These are phyloP conservation scores for Cercophora newfieldiana DNA, from an alignment of 495 filamentous ascomycete species.

Conservation along the genomic window DNA sequence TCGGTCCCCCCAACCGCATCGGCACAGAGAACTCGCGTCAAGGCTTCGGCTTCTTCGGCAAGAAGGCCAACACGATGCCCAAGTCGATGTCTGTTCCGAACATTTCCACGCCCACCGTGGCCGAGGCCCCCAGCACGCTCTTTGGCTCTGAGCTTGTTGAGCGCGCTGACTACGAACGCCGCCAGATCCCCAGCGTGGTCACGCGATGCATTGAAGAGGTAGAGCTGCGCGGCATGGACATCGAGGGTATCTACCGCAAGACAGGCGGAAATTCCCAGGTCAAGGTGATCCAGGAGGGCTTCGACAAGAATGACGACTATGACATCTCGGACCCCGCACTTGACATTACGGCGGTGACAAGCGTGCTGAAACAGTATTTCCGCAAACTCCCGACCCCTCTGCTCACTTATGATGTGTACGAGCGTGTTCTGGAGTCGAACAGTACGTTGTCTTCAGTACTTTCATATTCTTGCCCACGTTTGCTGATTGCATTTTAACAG, in stretches of 20 bases:
- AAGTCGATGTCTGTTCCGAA: conserved; percentile 59
- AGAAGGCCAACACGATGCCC: conserved; percentile 41
- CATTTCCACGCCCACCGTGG: conserved; percentile 45
- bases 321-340: conserved; percentile 92
- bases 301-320: conserved; percentile 78
- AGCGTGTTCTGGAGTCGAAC: conserved; percentile 77
- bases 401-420: conserved; percentile 91
- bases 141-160: conserved; percentile 90
- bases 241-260: conserved; percentile 98
- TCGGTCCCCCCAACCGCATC: conserved; percentile 26
- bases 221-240: conserved; percentile 93
- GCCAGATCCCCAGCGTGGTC: conserved; percentile 85
- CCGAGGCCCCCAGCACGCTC: conserved; percentile 62
- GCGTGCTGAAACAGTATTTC: conserved; percentile 96
- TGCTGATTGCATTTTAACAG: conserved; percentile 26
- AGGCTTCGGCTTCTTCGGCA: conserved; percentile 76
- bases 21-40: conserved; percentile 58
- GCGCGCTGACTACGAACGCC: conserved; percentile 84
- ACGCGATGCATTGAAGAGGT: conserved; percentile 97
- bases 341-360: conserved; percentile 96
- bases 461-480: background rate
- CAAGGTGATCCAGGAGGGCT: conserved; percentile 83
- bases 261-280: conserved; percentile 86
- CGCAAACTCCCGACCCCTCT: conserved; percentile 88
- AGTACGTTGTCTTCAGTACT: conserved; percentile 40